These are phyloP conservation scores for Podaxis sp. DNA, from an alignment of 768 basidiomycete genomes.

Conservation along the genomic window DNA sequence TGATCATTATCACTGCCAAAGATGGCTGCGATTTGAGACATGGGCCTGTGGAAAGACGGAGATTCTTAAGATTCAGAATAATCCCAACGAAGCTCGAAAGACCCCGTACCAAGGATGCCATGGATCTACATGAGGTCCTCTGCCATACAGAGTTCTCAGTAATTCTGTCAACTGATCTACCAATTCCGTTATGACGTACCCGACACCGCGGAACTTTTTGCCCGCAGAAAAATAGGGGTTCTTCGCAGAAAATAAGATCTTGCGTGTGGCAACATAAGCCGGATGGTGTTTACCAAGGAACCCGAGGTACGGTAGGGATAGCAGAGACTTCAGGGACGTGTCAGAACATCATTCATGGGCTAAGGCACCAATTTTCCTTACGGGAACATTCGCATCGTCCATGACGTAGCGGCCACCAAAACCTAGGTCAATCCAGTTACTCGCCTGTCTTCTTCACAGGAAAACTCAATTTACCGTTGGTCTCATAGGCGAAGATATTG, in stretches of 20 bases:
- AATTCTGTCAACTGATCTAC: not conserved
- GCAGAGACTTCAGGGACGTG: conserved; percentile 52
- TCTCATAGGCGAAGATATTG: conserved; percentile 75
- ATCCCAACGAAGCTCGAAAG: not conserved
- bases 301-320: conserved; percentile 78
- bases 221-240: conserved; percentile 76
- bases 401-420: conserved; percentile 74
- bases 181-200: conserved; percentile 43
- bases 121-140: conserved; percentile 72
- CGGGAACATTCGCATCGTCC: conserved; percentile 87
- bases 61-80: not conserved
- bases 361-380: conserved; percentile 30
- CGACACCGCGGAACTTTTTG: conserved; percentile 62
- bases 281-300: conserved; percentile 63
- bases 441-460: not conserved
- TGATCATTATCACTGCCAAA: conserved; percentile 73
- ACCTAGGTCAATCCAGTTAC: conserved; percentile 33
- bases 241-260: conserved; percentile 54
- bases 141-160: conserved; percentile 23
- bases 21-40: conserved; percentile 76
- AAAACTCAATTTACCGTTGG: conserved; percentile 48
- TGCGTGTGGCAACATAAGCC: conserved; percentile 63
- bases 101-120: conserved; percentile 65
- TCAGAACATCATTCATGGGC: not conserved
- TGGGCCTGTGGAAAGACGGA: conserved; percentile 53